Percentiles rank a stretch among this genome's conserved stretches.
phyloP scores from a whole-genome alignment of 2,329 filamentous ascomycete species.

The Monilinia fructicola region DNA sequence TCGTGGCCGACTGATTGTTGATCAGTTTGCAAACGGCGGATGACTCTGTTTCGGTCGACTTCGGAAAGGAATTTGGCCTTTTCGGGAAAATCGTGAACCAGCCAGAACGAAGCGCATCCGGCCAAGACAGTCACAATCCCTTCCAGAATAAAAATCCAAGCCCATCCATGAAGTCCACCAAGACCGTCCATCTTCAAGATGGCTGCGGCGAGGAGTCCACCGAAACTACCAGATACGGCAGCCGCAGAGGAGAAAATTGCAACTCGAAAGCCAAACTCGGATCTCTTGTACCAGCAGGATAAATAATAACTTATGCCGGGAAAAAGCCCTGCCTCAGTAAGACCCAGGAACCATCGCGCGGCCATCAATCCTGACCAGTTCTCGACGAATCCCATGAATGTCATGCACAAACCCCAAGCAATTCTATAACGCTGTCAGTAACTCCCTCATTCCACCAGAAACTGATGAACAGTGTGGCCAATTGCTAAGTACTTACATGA shows the following conservation, averaged over 20 bases:
- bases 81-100: slow-evolving; percentile 80
- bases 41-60: slow-evolving; percentile 68
- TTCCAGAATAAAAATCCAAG: slow-evolving; percentile 69
- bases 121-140: slow-evolving; percentile 69
- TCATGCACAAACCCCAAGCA: slow-evolving; percentile 67
- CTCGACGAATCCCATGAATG: slow-evolving; percentile 45
- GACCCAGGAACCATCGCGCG: slow-evolving; percentile 59
- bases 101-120: slow-evolving; percentile 69
- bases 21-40: slow-evolving; percentile 68
- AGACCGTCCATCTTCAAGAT: slow-evolving; percentile 70
- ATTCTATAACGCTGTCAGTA: slow-evolving; percentile 45
- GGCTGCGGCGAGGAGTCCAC: slow-evolving; percentile 69
- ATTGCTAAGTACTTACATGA: slow-evolving; percentile 60
- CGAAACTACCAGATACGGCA: slow-evolving; percentile 75
- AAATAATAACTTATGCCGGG: slow-evolving; percentile 79
- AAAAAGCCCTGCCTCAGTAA: slow-evolving; percentile 74
- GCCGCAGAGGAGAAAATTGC: slow-evolving; percentile 84
- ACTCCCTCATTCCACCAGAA: not conserved
- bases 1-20: slow-evolving; percentile 75
- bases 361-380: slow-evolving; percentile 41
- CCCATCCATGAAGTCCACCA: slow-evolving; percentile 56
- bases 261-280: slow-evolving; percentile 76
- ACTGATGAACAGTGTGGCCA: not conserved
- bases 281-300: slow-evolving; percentile 79
- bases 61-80: slow-evolving; percentile 70